phyloP scores from a whole-genome alignment of 2,329 filamentous ascomycete genomes.

The Diaporthe vaccinii region DNA sequence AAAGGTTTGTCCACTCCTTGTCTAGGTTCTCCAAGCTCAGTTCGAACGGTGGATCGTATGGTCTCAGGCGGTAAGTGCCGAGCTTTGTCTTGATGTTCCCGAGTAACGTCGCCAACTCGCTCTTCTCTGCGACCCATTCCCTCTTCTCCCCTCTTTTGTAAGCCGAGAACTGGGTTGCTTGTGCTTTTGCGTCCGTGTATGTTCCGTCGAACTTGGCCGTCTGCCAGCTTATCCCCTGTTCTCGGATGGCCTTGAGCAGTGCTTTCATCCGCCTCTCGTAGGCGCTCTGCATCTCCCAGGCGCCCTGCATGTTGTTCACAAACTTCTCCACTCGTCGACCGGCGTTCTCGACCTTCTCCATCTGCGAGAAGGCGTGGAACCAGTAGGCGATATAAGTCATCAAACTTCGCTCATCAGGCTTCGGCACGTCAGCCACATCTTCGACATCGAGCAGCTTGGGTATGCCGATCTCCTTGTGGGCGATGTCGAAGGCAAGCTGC shows the following conservation, averaged over 20 bases:
- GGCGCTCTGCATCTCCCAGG: conserved; percentile 99
- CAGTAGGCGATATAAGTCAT: conserved; percentile 99
- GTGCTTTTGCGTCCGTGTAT: conserved; percentile 91
- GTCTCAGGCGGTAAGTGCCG: conserved; percentile 90
- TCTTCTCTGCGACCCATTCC: conserved; percentile 98
- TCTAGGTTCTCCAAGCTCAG: conserved; percentile 87
- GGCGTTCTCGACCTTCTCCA: conserved; percentile 98
- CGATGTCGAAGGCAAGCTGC: conserved; percentile 97
- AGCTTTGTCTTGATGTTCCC: conserved; percentile 99
- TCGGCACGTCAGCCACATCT: conserved; percentile 96
- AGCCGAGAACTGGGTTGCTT: conserved; percentile 83
- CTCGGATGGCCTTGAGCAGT: conserved; percentile 80
- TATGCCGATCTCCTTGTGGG: conserved; percentile 95
- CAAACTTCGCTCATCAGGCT: conserved; percentile 94
- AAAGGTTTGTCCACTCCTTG: conserved; percentile 82
- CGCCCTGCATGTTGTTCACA: conserved; percentile 97
- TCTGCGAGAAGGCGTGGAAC: conserved; percentile 99
- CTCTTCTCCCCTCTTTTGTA: conserved; percentile 95
- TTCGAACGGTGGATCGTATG: conserved; percentile 90
- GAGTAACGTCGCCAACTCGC: conserved; percentile 89
- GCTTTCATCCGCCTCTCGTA: conserved; percentile 93
- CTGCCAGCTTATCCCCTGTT: conserved; percentile 83
- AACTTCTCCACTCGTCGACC: conserved; percentile 98
- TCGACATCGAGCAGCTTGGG: conserved; percentile 96
- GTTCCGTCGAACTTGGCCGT: conserved; percentile 89